Base-by-base conservation (phyloP, 176 grass and related monocot genomes). In the Olyra latifolia region DNA sequence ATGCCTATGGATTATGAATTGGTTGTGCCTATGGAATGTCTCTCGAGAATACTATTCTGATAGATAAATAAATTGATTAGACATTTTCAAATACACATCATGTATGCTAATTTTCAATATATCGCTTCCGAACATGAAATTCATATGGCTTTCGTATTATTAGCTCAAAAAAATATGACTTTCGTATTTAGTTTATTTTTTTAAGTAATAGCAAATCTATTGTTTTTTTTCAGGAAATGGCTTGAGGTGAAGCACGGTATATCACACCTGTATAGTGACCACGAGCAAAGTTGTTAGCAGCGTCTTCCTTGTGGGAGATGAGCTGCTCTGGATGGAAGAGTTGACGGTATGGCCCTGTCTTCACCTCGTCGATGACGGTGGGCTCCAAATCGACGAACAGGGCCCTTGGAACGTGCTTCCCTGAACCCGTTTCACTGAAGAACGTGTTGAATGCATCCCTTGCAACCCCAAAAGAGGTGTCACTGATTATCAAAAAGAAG, bases 391-490 rank as follows among this genome's bases (percentile, higher is more conserved):
- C 92, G 10, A 94, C 88, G 41, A 94, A 91, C 69, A 94, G 23
- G 14, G 92, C 92, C 79, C 91, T 91, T 10, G 91, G 91, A 10
- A 94, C 91, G 5, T 91, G 91, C 77, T 94, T 94, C 46, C 91
- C 92, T 17, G 88, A 71, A n/a, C 92, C 52, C 1, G 92, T 94
- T 67, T 94, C 92, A 10, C 92, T 91, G 78, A 94, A 94, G 88
- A 94, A 94, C 28, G 92, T 94, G 88, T 94, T 94, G 80, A 94
- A 94, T 62, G 92, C 88, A 80, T 94, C 92, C 78, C 67, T 94
- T 11, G 85, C 86, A 22, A 82, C 7, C 68, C 91, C 92, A 13
- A 83, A 16, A 32, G 92, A 88, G 39, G 82, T 88, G 22, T 94
- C 92, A 62, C 92, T 94, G 82, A 35, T 35, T 2, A 35, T 35